These are phyloP conservation scores for Boletus tomentosulus DNA, from an alignment of 768 basidiomycete species.

Conservation along the genomic window DNA sequence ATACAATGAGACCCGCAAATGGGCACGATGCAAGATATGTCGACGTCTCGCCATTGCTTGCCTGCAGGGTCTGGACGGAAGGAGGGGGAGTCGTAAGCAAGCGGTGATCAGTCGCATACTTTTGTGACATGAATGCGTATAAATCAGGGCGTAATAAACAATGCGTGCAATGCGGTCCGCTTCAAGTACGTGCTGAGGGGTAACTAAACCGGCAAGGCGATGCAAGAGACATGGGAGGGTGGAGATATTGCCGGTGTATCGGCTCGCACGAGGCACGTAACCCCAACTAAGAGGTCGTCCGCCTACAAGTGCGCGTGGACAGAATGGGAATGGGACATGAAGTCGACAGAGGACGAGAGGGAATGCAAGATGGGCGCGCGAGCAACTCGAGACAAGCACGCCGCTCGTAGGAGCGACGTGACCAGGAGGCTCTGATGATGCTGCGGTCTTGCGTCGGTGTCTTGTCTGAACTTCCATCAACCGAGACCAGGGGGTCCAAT, in stretches of 20 bases:
- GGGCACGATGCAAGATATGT: slow-evolving; percentile 24
- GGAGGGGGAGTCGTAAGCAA: slow-evolving; percentile 21
- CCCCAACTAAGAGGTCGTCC: slow-evolving; percentile 81
- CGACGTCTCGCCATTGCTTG: slow-evolving; percentile 24
- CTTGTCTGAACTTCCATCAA: slow-evolving; percentile 51
- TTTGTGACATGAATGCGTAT: slow-evolving; percentile 28
- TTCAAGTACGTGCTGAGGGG: slow-evolving; percentile 21
- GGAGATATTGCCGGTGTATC: slow-evolving; percentile 61
- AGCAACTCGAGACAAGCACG: slow-evolving; percentile 52
- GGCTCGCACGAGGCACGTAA: slow-evolving; percentile 75
- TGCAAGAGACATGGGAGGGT: slow-evolving; percentile 17
- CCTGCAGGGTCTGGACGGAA: slow-evolving; percentile 14
- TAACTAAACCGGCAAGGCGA: slow-evolving; percentile 25
- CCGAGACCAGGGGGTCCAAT: slow-evolving; percentile 48
- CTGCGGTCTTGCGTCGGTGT: slow-evolving; percentile 69
- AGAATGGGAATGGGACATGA: slow-evolving; percentile 47
- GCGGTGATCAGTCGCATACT: slow-evolving; percentile 47
- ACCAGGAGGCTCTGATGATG: slow-evolving; percentile 51
- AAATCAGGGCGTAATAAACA: slow-evolving; percentile 44
- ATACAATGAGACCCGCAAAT: slow-evolving; percentile 33
- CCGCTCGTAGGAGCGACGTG: slow-evolving; percentile 45
- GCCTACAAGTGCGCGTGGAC: slow-evolving; percentile 57
- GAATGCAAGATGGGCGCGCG: slow-evolving; percentile 46
- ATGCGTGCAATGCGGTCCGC: slow-evolving; percentile 29
- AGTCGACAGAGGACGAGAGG: slow-evolving; percentile 36